Conservation (phyloP, 768 basidiomycete genomes). For the Phylloporus sp. region DNA sequence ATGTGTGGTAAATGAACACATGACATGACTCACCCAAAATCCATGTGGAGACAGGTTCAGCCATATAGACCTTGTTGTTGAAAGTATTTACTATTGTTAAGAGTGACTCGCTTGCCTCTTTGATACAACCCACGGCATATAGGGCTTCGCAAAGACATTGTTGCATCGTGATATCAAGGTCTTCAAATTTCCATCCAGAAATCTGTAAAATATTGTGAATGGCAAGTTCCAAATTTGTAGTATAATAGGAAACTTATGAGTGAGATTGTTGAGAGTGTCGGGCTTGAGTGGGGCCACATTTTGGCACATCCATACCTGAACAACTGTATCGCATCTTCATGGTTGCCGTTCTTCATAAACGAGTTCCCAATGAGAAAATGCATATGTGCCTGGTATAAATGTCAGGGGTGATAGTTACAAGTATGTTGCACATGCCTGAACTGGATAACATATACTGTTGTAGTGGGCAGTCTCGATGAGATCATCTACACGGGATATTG, state of each 20-base stretch:
- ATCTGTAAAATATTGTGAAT: background rate
- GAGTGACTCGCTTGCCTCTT: background rate
- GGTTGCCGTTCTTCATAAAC: background rate
- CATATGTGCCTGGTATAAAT: conserved; percentile 1
- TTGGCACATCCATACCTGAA: background rate
- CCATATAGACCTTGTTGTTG: background rate
- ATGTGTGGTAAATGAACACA: background rate
- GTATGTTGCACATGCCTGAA: background rate
- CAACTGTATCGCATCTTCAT: background rate
- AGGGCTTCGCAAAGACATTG: background rate
- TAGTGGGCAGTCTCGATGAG: background rate
- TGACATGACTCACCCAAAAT: background rate
- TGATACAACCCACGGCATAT: background rate
- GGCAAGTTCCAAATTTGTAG: background rate
- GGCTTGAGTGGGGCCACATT: background rate
- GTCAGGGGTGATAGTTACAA: background rate
- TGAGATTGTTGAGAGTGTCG: background rate
- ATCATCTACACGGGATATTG: background rate
- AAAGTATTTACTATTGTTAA: background rate
- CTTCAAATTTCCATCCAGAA: conserved; percentile 1
- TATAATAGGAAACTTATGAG: background rate
- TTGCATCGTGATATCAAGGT: background rate
- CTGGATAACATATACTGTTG: background rate
- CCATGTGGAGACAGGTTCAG: background rate
- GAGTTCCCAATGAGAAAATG: conserved; percentile 1